Base-by-base conservation (phyloP, 495 filamentous ascomycete genomes). In the Aspergillus bertholletiae region DNA sequence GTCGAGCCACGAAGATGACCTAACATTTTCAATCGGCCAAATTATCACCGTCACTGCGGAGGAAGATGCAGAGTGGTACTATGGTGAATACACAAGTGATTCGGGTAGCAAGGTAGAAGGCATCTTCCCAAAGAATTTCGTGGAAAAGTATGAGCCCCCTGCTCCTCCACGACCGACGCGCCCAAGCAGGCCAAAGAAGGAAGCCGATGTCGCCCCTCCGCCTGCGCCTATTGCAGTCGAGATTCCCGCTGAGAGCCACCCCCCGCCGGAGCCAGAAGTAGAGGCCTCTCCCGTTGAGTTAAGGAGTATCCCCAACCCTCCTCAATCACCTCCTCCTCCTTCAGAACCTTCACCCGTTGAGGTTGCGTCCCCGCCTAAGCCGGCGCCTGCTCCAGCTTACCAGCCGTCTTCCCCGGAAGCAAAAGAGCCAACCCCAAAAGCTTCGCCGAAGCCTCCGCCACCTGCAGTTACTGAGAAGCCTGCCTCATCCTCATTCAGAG, bases 41-140 rank as follows among this genome's bases (percentile, higher is more conserved):
- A 82, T 97, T 61, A 89, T 98, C 65, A 96, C 88, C 37, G 94
- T 98, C 45, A 96, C 89, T 20, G 92, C 87, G 22, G 84, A 87
- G 70, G 94, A 97, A 64, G 95, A 96, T 67, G 85, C 78, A 43
- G 94, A 97, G 61, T 98, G 94, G 94, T 98, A 96, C 68, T 83
- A 80, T 54, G 94, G 94, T 46, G 88, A 96, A 72, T 97, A 96
- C 65, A 77, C 84, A 52, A 89, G 96, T 67, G 82, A 79, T 44
- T 64, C 71, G 21, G 93, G 92, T 7, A 69, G 62, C 46, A 91
- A 87, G 62, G 80, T 84, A 58, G 88, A 96, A 65, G 94, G 94
- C 30, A 88, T 98, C 53, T 98, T 98, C 74, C 94, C 94, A 13
- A 87, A 84, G 64, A 98, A 97, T 73, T 98, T 98, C 61, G 95